phyloP scores from a whole-genome alignment of 2,329 filamentous ascomycete species.

The Tolypocladium tundrense region DNA sequence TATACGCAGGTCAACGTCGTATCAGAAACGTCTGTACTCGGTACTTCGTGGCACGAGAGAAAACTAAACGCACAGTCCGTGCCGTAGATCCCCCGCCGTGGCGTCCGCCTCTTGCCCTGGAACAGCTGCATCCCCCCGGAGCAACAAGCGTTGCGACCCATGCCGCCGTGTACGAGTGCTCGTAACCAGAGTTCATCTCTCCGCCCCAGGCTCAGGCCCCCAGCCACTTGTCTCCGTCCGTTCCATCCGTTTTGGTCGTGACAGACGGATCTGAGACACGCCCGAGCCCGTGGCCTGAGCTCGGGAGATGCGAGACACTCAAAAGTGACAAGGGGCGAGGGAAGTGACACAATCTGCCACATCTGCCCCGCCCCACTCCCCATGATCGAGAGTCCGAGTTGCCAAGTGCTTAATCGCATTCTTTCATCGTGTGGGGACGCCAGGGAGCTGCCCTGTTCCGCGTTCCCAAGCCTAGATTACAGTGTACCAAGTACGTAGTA shows the following conservation, averaged over 20 bases:
- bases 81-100: constrained; percentile 1
- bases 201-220: too few relatives aligned
- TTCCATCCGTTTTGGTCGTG: neutral
- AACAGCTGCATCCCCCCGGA: neutral
- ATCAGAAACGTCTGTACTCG: neutral
- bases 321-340: neutral
- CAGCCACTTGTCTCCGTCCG: neutral
- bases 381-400: neutral
- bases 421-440: neutral
- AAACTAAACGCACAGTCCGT: neutral
- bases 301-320: neutral
- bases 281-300: neutral
- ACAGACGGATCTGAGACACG: constrained; percentile 1
- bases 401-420: neutral
- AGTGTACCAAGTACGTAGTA: neutral
- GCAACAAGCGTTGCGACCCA: neutral
- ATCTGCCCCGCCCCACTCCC: neutral
- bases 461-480: constrained; percentile 2
- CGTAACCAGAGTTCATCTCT: neutral
- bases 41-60: neutral
- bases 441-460: neutral
- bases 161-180: too few relatives aligned
- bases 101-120: neutral
- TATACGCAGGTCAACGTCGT: neutral
- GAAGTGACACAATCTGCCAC: neutral